Conservation (phyloP, 1,139 yeast species). For the Protomyces inouyei region DNA sequence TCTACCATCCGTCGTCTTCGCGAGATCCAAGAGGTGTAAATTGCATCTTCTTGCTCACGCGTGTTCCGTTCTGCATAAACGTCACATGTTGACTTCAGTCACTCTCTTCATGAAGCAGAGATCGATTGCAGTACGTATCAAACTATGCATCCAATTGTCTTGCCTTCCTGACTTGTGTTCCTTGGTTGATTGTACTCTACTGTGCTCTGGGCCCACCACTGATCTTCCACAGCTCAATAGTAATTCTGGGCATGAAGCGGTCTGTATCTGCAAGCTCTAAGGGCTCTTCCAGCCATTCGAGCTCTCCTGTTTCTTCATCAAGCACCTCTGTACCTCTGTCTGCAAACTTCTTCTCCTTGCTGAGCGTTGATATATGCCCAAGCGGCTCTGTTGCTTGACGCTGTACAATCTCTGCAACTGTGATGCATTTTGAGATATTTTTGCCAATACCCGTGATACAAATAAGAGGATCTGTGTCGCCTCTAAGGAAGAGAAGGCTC, state of each 20-base stretch:
- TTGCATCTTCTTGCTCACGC: neutral
- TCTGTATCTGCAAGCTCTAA: no score
- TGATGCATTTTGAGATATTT: slow-evolving; percentile 14
- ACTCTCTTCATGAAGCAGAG: neutral
- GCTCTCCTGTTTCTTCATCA: no score
- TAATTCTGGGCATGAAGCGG: no score
- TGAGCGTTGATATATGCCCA: neutral
- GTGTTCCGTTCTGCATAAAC: neutral
- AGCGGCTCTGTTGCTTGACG: slow-evolving; percentile 1
- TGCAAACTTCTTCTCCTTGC: no score
- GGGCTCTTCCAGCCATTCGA: no score
- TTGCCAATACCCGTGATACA: neutral
- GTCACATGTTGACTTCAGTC: neutral
- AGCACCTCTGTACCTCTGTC: no score
- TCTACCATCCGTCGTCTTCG: slow-evolving; percentile 99
- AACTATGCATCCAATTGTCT: neutral
- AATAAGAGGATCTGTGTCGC: neutral
- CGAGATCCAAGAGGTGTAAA: slow-evolving; percentile 98
- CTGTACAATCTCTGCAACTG: slow-evolving; percentile 13
- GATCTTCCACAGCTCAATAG: no score
- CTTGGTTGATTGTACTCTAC: no score
- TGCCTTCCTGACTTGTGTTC: no score
- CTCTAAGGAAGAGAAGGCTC: neutral
- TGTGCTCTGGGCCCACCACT: no score
- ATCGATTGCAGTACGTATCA: neutral